Conservation (phyloP, 2,329 filamentous ascomycete genomes). For the Whalleya microplaca region DNA sequence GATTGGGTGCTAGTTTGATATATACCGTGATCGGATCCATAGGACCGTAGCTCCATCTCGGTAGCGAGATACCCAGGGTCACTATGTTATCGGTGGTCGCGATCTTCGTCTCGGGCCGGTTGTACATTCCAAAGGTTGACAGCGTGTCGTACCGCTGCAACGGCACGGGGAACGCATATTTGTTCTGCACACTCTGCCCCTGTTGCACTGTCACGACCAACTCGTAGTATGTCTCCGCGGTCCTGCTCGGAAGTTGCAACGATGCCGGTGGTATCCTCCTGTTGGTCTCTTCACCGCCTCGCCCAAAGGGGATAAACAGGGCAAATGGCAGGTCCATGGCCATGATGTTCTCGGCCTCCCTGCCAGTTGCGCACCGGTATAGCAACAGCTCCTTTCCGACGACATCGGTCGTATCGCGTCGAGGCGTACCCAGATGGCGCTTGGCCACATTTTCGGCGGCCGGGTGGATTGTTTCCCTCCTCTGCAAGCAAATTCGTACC, state of each 20-base stretch:
- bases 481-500: conserved; percentile 90
- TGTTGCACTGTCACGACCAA: conserved; percentile 95
- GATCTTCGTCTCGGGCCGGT: conserved; percentile 87
- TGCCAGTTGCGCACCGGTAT: conserved; percentile 82
- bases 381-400: conserved; percentile 95
- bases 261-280: conserved; percentile 90
- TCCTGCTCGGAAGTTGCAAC: conserved; percentile 85
- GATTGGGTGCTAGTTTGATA: conserved; percentile 90
- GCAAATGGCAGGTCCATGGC: conserved; percentile 98
- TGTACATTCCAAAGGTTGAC: conserved; percentile 99
- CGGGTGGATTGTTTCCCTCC: conserved; percentile 94
- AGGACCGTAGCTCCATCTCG: conserved; percentile 95
- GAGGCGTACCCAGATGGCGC: conserved; percentile 85
- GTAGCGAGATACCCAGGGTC: conserved; percentile 87
- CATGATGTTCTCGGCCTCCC: conserved; percentile 85
- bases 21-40: conserved; percentile 95
- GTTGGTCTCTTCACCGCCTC: conserved; percentile 87
- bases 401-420: conserved; percentile 88
- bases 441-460: conserved; percentile 93
- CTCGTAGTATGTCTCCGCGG: conserved; percentile 97
- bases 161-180: conserved; percentile 88
- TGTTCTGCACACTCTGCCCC: conserved; percentile 82
- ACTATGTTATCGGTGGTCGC: conserved; percentile 88
- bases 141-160: conserved; percentile 93
- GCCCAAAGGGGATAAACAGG: conserved; percentile 93